Evolutionary conservation across 2,329 filamentous ascomycete species (phyloP), one percentile per base, ranked within the genome.

Genomic region (Colletotrichum viniferum): DNA sequence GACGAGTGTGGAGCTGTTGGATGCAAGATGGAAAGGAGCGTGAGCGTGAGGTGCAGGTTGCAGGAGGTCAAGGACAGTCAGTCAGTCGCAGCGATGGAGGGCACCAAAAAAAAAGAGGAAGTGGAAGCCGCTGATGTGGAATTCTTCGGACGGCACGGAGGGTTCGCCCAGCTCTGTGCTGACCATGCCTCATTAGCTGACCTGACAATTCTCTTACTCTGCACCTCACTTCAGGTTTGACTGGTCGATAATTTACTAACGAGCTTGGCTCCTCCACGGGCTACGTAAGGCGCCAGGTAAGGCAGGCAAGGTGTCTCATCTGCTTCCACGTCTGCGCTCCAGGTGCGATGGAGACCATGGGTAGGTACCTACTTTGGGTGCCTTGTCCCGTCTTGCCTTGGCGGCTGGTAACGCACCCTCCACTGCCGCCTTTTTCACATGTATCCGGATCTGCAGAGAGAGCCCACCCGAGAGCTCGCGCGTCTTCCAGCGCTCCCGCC

Each of bases 231-330:
- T 56, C 52, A 62, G 56, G 67, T 32, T 62, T 63, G 55, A 21
- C 68, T 28, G 43, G 14, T 30, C 68, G 34, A 71, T 71, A 58
- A 60, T 43, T 66, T 71, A 48, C 61, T 36, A 71, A 60, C 48
- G 21, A 65, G 61, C 72, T 65, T 74, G 67, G 67, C 67, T 65
- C 61, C 60, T 73, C 71, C 71, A 69, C 38, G 56, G 26, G 38
- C 58, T 70, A 64, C 66, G 58, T 64, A 73, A 69, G 30, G 55
- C 55, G 43, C n/a, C 43, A 48, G 43, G 43, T 21, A 48, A 48
- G n/a, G 43, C 43, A 48, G 38, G 18, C 52, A 58, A 13, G 55
- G 43, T 63, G 38, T 66, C 36, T 36, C 58, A n/a, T 56, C 43
- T 55, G 14, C 43, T 26, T 70, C 14, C 34, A 13, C 18, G 3